Evolutionary conservation across 192 early-diverging fungal genomes (phyloP).

Genomic region (Backusella circina): DNA sequence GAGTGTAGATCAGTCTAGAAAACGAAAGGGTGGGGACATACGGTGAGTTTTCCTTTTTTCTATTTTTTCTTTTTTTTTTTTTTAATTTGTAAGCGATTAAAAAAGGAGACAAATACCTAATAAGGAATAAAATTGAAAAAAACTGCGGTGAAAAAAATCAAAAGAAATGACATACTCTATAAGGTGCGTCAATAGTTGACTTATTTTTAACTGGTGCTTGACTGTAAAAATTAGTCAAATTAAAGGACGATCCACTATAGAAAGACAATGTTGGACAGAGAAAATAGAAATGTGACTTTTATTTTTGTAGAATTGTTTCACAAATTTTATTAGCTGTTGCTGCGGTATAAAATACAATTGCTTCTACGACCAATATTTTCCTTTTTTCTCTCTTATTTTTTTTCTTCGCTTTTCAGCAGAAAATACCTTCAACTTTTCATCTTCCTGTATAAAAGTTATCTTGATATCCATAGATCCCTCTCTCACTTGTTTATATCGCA

Average conservation of each 20-base stretch:
- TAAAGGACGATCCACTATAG: background rate
- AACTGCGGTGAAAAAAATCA: background rate
- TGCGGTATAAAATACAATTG: slow-evolving; percentile 5
- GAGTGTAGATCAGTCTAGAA: too few species aligned
- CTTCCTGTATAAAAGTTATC: background rate
- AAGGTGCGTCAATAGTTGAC: background rate
- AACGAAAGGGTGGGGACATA: background rate
- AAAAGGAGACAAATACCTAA: background rate
- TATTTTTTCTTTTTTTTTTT: background rate
- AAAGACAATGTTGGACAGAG: background rate
- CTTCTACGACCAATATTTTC: background rate
- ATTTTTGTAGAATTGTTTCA: background rate
- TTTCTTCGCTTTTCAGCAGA: background rate
- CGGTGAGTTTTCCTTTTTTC: background rate
- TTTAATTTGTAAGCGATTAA: background rate
- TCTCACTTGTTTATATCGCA: background rate
- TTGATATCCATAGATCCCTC: background rate
- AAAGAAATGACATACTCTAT: background rate
- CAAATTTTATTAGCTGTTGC: background rate
- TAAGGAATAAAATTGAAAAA: background rate
- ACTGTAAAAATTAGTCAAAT: background rate
- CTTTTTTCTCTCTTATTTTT: background rate
- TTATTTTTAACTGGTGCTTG: background rate
- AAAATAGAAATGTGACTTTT: background rate
- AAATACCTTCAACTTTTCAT: background rate